Base-by-base conservation (phyloP, 805 yeast species). In the Isabelozyma heimii region DNA sequence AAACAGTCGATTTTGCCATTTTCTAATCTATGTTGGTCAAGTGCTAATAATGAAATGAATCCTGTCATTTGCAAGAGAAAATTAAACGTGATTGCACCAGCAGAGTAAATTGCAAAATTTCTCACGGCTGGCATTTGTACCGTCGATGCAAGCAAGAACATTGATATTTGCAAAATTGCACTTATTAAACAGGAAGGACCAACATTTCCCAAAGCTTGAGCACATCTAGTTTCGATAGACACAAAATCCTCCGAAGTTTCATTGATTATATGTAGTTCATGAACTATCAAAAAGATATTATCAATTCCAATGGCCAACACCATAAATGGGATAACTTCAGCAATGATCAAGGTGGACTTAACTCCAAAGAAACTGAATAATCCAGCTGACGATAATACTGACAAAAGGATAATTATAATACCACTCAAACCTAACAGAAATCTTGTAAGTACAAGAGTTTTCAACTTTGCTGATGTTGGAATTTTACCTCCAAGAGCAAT, bases 121-220 rank as follows among this genome's bases (percentile, higher is more conserved):
- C 86, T 79, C 15, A 92, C 98, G 0, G 98, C 98, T 1, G 98
- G 98, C 97, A 94, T 94, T 10, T 85, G 78, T 6, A 94, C 97
- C 4, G 75, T 66, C 0, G 95, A 75, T 0, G 97, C 97, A 40
- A 92, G 70, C 7, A 82, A 66, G 59, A 92, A 91, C 59, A 96
- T 88, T 8, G 83, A 72, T n/a, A 85, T 75, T 59, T 94, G 97
- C 42, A 91, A 81, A 0, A 83, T 55, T 0, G 96, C 82, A 47
- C 96, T 86, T 17, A 89, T 71, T 8, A 89, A 62, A 49, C 95
- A 89, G 16, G 96, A 87, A 0, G 99, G 97, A 0, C 97, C 97
- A 54, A 92, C 83, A 51, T 82, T 75, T 0, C 85, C 82, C 49
- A 91, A 70, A 0, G 96, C 80, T 40, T 75, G 68, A 0, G 89